Base-by-base conservation (phyloP, 108 stramenopile genomes). In the Nannochloropsis gaditana region DNA sequence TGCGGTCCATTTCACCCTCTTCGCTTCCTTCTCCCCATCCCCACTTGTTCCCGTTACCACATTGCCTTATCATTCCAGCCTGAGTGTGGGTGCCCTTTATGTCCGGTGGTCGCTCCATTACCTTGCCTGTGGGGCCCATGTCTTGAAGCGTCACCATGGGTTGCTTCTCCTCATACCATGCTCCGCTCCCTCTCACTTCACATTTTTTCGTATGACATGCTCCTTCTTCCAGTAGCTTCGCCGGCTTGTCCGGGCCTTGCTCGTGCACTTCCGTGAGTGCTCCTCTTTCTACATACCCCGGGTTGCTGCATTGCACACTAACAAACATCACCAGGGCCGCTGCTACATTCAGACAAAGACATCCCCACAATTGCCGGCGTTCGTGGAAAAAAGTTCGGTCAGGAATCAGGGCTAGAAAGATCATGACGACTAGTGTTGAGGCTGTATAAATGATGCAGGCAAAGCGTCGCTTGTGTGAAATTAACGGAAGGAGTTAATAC, bases 231-330 rank as follows among this genome's bases (percentile, higher is more conserved):
- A 73, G n/a, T n/a, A 73, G n/a, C 15, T 8, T 15, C 59, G n/a
- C 15, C 0, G 19, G 15, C 59, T n/a, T n/a, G 59, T 73, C 59
- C 83, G 41, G 41, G 9, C 19, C 31, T 83, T 84, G 21, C 79
- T n/a, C 43, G 31, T 31, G 31, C 21, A 21, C 85, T 43, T 47
- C 45, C 21, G n/a, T 21, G 44, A 59, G 31, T 43, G 21, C 73
- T 45, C 43, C 42, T 15, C 42, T n/a, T n/a, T 84, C 85, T 19
- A 91, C 50, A 45, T 86, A 80, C 9, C 91, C 91, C 21, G 91
- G 91, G 44, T 89, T 59, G 31, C 88, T 89, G 9, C 90, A 90
- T 59, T 89, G 91, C 9, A 91, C 81, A 47, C 80, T 21, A 21
- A 82, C 42, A 45, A 86, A 91, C 11, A 73, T 82, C 15, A 44